Percentiles rank a stretch among this genome's conserved stretches.
Evolutionary conservation across 2,329 filamentous ascomycete genomes (phyloP).

Genomic region (Penicillium griseofulvum): DNA sequence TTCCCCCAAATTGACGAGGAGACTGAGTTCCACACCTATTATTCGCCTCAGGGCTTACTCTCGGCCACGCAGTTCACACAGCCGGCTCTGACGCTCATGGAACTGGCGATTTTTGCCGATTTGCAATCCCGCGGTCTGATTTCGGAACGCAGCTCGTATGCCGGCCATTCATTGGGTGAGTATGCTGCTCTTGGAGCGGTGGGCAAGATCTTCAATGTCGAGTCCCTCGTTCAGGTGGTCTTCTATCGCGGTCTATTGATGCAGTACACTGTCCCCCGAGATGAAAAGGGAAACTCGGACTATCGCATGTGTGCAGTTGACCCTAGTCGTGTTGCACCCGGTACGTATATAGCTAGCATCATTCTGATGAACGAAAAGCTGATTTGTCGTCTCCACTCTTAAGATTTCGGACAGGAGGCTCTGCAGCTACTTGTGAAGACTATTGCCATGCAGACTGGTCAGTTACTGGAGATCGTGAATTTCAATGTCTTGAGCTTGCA

Average conservation of each 20-base stretch:
- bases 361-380: too few species aligned
- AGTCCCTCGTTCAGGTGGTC: background rate
- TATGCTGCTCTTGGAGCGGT: background rate
- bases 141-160: background rate
- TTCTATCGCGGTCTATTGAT: background rate
- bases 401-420: conserved; percentile 48
- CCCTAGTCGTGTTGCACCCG: background rate
- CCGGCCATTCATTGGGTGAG: background rate
- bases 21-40: background rate
- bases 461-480: conserved; percentile 97
- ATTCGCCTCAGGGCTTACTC: background rate
- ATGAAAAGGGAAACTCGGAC: background rate
- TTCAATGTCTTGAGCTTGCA: conserved; percentile 69
- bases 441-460: too few species aligned
- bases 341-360: too few species aligned
- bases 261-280: background rate
- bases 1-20: background rate
- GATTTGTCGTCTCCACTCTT: background rate
- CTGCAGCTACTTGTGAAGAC: too few species aligned
- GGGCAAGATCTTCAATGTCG: too few species aligned
- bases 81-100: too few species aligned
- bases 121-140: background rate
- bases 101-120: background rate
- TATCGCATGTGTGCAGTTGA: background rate
- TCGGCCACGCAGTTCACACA: background rate